Base-by-base conservation (phyloP, 1,284 basidiomycete species). In the Puccinia novopanici region DNA sequence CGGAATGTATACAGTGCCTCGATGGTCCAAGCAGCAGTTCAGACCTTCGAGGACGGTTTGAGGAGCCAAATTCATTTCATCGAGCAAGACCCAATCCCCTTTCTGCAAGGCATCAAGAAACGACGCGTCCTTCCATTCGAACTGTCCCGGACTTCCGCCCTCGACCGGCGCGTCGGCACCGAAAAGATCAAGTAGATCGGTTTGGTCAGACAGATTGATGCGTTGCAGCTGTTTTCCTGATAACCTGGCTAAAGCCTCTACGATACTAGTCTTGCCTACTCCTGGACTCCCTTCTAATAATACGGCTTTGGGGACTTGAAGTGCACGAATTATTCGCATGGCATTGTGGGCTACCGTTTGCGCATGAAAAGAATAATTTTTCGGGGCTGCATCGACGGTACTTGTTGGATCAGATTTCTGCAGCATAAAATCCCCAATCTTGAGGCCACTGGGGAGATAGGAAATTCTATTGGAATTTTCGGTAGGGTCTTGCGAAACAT, bases 131-230 rank as follows among this genome's bases (percentile, higher is more conserved):
- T 92, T 93, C 97, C 98, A 99, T 3, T 91, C 91, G 85, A 99
- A 99, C 85, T 97, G 93, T 75, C 96, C 96, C 3, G 94, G 90
- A 15, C 89, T 88, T 42, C 95, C 95, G 42, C 94, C 93, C 86
- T 98, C 95, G 0, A 96, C 91, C 8, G 97, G 97, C 24, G 99
- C 88, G 86, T 99, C 97, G 50, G 95, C 95, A 19, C 97, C 97
- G 84, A 99, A 98, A 5, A 99, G 89, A 84, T 99, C 97, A 76
- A 94, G 91, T 22, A 99, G 89, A 86, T 99, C 97, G 0, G 97
- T 99, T 87, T 99, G 97, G 84, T 99, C 97, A 6, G 98, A 99
- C 52, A 99, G 87, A 87, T 99, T 99, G 89, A 99, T 97, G n/a
- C 98, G 91, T 84, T 91, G 93, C 19, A 99, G 89, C 42, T 89